phyloP scores from a whole-genome alignment of 176 grass and related monocot genomes.

The Hyparrhenia diplandra region DNA sequence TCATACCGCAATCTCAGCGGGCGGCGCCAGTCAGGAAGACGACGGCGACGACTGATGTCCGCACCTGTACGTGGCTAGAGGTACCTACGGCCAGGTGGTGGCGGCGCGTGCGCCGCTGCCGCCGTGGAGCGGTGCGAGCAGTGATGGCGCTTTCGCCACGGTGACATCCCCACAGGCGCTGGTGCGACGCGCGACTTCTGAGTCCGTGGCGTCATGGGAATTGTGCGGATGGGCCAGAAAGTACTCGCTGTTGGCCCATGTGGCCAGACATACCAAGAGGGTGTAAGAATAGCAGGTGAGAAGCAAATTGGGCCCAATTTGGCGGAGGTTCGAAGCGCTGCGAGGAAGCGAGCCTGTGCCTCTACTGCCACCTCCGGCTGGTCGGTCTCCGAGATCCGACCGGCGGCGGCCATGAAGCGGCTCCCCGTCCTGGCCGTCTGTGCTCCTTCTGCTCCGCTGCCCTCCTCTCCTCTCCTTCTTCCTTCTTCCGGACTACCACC shows the following conservation, averaged over 20 bases:
- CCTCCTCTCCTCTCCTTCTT: conserved; percentile 38
- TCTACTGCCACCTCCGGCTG: not conserved
- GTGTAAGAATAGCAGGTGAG: not conserved
- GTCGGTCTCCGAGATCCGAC: conserved; percentile 23
- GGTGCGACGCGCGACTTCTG: not conserved
- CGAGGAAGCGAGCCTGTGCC: not conserved
- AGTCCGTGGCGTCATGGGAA: not conserved
- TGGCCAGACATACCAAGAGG: no score
- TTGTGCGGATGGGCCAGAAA: no score
- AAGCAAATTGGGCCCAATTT: not conserved
- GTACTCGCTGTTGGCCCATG: not conserved
- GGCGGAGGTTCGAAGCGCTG: not conserved
- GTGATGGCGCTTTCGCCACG: conserved; percentile 1
- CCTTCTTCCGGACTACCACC: conserved; percentile 20
- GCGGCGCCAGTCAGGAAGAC: not conserved
- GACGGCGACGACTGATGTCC: not conserved
- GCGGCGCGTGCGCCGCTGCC: not conserved
- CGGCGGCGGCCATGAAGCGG: conserved; percentile 27
- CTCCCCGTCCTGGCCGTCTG: conserved; percentile 24
- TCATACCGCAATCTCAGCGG: no score
- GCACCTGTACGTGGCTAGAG: not conserved
- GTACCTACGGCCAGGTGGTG: not conserved
- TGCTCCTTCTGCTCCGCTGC: no score
- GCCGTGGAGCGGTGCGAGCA: not conserved
- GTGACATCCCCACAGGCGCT: no score